Base-by-base conservation (phyloP, 73 alveolate genomes). In the Tetrahymena thermophila region DNA sequence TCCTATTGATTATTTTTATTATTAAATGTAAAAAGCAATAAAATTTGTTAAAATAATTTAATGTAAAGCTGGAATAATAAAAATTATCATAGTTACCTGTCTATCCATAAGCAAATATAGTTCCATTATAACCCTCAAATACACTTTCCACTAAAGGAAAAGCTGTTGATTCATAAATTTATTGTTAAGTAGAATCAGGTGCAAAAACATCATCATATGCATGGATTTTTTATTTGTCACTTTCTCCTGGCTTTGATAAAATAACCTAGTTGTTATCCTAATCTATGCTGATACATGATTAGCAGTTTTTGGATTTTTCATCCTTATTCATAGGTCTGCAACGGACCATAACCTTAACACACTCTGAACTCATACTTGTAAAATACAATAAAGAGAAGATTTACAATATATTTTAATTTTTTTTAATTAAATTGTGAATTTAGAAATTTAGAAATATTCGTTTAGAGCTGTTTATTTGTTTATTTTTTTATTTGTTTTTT, bases 91-190 rank as follows among this genome's bases (percentile, higher is more conserved):
- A 31, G 13, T 71, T 71, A 71, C 89, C 89, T 85, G 99, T 97
- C 83, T 98, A 97, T 13, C 99, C 99, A 93, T 98, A 98, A 8
- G 99, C 99, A 95, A 98, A 98, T 85, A 98, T 98, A 25, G 99
- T 98, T 16, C 99, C 98, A 95, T 98, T 98, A 93, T 98, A 98
- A 31, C 99, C 99, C 85, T 98, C 98, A 31, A 98, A 93, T 84
- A 97, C 97, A 83, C 96, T 94, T 89, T 97, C 97, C 10, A 98
- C 97, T 23, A 98, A 94, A 40, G 98, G 96, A 85, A 96, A 97
- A 11, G 98, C 99, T 35, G 97, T 93, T 96, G 97, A 98, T 83
- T 98, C 97, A 83, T 96, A 98, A 40, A 98, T 96, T 84, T 89
- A 95, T 84, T 96, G 97, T 93, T 98, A 98, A 56, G 98, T 58